phyloP scores from a whole-genome alignment of 805 yeast species.

The Teunomyces aglyptinius region DNA sequence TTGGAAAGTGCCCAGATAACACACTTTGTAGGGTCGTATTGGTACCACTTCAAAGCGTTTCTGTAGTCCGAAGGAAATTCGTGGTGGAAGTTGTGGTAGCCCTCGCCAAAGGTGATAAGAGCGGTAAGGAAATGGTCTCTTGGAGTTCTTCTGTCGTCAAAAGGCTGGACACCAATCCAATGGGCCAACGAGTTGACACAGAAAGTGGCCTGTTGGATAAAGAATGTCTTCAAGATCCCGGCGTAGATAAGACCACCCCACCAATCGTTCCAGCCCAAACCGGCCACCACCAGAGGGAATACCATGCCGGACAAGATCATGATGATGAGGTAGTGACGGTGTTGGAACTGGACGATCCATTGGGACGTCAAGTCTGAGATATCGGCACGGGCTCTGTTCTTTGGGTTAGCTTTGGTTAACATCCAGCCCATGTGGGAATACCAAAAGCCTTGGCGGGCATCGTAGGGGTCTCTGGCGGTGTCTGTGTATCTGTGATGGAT shows the following conservation, averaged over 20 bases:
- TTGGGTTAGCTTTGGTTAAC: slow-evolving; percentile 77
- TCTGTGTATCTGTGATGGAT: slow-evolving; percentile 86
- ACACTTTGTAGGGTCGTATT: slow-evolving; percentile 79
- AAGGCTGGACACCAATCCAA: slow-evolving; percentile 84
- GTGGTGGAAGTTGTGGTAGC: slow-evolving; percentile 88
- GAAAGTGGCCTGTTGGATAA: slow-evolving; percentile 82
- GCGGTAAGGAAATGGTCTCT: slow-evolving; percentile 82
- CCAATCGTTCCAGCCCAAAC: slow-evolving; percentile 28
- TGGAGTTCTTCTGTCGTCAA: slow-evolving; percentile 84
- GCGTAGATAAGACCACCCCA: slow-evolving; percentile 78
- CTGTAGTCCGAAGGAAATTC: slow-evolving; percentile 89
- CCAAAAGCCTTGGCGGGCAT: slow-evolving; percentile 82
- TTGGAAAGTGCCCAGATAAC: slow-evolving; percentile 57
- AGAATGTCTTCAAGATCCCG: slow-evolving; percentile 65
- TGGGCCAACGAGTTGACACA: slow-evolving; percentile 85
- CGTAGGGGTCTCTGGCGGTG: slow-evolving; percentile 80
- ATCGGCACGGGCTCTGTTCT: slow-evolving; percentile 77
- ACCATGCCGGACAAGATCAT: slow-evolving; percentile 61
- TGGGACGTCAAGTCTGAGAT: slow-evolving; percentile 74
- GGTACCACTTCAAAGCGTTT: slow-evolving; percentile 85
- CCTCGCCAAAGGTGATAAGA: slow-evolving; percentile 83
- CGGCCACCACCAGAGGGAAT: slow-evolving; percentile 52
- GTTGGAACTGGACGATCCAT: slow-evolving; percentile 79
- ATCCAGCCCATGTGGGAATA: slow-evolving; percentile 86
- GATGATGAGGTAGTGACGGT: slow-evolving; percentile 66